These are phyloP conservation scores for Zea luxurians DNA, from an alignment of 176 grass and related monocot species.

Conservation along the genomic window DNA sequence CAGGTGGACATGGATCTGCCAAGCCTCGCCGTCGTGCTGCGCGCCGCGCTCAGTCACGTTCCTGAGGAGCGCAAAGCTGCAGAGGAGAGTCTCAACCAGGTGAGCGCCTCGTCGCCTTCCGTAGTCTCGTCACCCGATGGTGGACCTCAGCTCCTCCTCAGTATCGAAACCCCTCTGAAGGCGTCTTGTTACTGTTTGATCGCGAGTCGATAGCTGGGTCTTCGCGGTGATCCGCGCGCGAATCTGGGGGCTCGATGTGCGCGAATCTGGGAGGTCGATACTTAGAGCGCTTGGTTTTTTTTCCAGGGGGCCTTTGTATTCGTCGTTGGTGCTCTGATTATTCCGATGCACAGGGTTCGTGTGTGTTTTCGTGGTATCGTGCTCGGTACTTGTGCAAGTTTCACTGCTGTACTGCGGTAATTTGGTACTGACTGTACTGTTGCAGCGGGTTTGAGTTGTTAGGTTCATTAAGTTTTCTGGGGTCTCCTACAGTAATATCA, in stretches of 20 bases:
- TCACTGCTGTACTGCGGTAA: constrained; percentile 26
- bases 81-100: constrained; percentile 90
- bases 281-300: neutral
- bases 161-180: neutral
- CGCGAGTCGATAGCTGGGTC: neutral
- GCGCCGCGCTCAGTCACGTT: constrained; percentile 76
- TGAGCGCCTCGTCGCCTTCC: constrained; percentile 7
- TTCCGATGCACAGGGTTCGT: constrained; percentile 26
- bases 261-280: neutral
- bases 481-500: constrained; percentile 36
- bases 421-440: constrained; percentile 32
- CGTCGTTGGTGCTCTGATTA: constrained; percentile 20
- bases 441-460: constrained; percentile 32
- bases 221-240: neutral
- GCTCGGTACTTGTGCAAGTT: constrained; percentile 37
- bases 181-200: constrained; percentile 34
- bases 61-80: constrained; percentile 88
- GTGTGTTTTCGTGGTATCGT: constrained; percentile 19
- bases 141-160: neutral
- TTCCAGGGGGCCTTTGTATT: neutral
- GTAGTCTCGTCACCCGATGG: neutral
- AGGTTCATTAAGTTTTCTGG: constrained; percentile 35
- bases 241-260: neutral
- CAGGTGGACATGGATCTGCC: constrained; percentile 76
- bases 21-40: constrained; percentile 73